Conservation (phyloP, 805 yeast genomes). For the Hanseniaspora clermontiae region DNA sequence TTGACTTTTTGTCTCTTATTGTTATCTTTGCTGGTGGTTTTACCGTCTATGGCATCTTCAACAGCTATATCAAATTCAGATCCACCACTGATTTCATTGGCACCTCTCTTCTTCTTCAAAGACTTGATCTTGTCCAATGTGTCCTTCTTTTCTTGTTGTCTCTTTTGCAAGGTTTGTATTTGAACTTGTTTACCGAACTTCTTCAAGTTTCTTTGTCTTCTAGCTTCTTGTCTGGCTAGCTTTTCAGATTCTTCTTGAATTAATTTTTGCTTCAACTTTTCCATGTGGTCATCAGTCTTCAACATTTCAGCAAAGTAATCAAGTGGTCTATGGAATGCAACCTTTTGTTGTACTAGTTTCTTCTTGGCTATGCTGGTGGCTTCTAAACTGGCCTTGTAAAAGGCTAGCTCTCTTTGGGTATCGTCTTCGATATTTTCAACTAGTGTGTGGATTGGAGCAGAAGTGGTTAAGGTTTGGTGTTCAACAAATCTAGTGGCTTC, state of each 20-base stretch:
- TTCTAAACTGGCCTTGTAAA: slow-evolving; percentile 83
- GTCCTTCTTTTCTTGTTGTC: slow-evolving; percentile 86
- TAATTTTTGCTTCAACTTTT: slow-evolving; percentile 68
- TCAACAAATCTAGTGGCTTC: slow-evolving; percentile 62
- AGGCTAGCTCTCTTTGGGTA: slow-evolving; percentile 87
- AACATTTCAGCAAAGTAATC: slow-evolving; percentile 99
- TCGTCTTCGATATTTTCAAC: slow-evolving; percentile 88
- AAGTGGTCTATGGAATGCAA: slow-evolving; percentile 83
- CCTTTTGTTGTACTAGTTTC: slow-evolving; percentile 51
- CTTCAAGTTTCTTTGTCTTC: slow-evolving; percentile 86
- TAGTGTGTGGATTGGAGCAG: slow-evolving; percentile 45
- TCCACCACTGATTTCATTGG: slow-evolving; percentile 46
- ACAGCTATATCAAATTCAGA: slow-evolving; percentile 83
- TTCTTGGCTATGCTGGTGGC: slow-evolving; percentile 66
- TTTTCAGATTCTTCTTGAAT: slow-evolving; percentile 68
- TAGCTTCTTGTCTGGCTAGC: slow-evolving; percentile 86
- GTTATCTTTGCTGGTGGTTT: slow-evolving; percentile 24
- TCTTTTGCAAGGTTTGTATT: slow-evolving; percentile 79
- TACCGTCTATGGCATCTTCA: slow-evolving; percentile 60
- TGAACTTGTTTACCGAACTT: slow-evolving; percentile 97
- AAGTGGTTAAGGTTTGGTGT: slow-evolving; percentile 61
- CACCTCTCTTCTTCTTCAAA: slow-evolving; percentile 77
- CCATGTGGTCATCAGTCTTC: slow-evolving; percentile 97
- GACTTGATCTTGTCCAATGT: slow-evolving; percentile 80
- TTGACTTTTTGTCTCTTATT: slow-evolving; percentile 47